Evolutionary conservation across 148 eudicot genomes (phyloP).

Genomic region (Dysphania ambrosioides): DNA sequence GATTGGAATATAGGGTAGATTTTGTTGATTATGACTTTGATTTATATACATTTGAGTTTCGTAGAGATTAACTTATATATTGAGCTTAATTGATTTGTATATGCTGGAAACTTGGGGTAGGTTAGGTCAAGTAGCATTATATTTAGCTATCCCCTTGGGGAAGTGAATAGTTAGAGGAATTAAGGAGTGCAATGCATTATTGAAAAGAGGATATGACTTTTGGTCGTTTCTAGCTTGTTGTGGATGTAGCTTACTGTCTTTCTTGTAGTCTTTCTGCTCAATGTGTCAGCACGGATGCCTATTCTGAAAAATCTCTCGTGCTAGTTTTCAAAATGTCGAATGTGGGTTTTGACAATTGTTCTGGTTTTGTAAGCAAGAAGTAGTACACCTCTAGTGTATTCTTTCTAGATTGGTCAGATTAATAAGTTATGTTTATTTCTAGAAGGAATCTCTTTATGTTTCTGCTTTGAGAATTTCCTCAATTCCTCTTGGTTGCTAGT

Average conservation of each 20-base stretch:
- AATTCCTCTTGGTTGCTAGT: not conserved
- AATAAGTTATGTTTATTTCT: not conserved
- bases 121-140: not conserved
- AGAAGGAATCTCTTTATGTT: not conserved
- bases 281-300: not conserved
- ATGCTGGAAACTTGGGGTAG: too few species aligned
- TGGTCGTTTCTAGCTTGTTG: not conserved
- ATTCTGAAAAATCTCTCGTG: not conserved
- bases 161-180: not conserved
- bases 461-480: not conserved
- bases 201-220: not conserved
- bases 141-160: not conserved
- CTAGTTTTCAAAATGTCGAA: too few species aligned
- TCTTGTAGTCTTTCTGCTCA: not conserved
- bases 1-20: not conserved
- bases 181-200: not conserved
- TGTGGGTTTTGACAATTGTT: not conserved
- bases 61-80: not conserved
- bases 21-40: too few species aligned
- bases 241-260: not conserved
- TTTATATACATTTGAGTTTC: constrained; percentile 3
- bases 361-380: not conserved
- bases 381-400: not conserved
- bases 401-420: not conserved
- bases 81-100: not conserved